Evolutionary conservation across 768 basidiomycete genomes (phyloP), one percentile per base, ranked within the genome.

Genomic region (Punctularia strigosozonata): DNA sequence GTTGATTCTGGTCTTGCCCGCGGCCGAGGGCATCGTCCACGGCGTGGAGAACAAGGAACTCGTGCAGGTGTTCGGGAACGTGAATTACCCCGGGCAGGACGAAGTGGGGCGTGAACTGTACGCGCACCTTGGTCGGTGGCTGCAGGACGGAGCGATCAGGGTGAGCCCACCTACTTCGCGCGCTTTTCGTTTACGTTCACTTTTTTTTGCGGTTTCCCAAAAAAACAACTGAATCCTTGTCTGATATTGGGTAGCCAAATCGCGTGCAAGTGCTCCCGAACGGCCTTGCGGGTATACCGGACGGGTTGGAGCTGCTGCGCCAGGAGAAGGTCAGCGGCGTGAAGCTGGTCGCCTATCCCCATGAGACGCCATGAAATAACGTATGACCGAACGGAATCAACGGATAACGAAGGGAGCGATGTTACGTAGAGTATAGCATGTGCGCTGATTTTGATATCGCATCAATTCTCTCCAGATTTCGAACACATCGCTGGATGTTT

Each of bases 291-390:
- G 26, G 25, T 25, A 63, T 73, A 30, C 47, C 50, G 22, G 51
- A 51, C 12, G 73, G 64, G 6, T 47, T 75, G 35, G 54, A 60
- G 48, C 56, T 62, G 32, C 46, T 74, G 48, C 52, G 61, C 42
- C 52, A 55, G 3, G 58, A 60, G 22, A 50, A 62, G 43, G 60
- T 71, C 14, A 68, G 66, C 33, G 66, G 65, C 3, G 49, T 59
- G 21, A 72, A 71, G 48, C 47, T 73, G 25, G 57, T 71, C 37
- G 58, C 53, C 40, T 57, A 47, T 35, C 69, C 69, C 5, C 60
- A 63, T 47, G 68, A 69, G 36, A 68, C 63, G 44, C 12, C 42
- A 37, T 33, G n/a, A n/a, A n/a, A n/a, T n/a, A n/a, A n/a, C n/a
- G n/a, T n/a, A n/a, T n/a, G n/a, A n/a, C n/a, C n/a, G n/a, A n/a